Percentiles rank a stretch among this genome's conserved stretches.
Conservation (phyloP, 257 asterid species). For the Solanum ahanhuiri region DNA sequence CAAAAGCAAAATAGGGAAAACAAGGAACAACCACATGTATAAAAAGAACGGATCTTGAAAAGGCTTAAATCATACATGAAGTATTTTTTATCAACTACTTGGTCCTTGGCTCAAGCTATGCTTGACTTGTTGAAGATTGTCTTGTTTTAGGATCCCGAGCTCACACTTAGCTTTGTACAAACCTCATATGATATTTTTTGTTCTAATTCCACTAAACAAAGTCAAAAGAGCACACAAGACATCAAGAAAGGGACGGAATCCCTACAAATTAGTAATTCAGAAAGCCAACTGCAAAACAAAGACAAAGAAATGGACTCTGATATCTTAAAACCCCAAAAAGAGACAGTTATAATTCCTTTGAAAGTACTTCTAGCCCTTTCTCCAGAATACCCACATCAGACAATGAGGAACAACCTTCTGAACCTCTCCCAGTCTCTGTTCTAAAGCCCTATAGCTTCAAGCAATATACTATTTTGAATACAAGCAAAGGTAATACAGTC, state of each 20-base stretch:
- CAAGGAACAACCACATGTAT: background rate
- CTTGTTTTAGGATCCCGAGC: background rate
- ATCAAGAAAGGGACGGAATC: background rate
- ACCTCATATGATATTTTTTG: background rate
- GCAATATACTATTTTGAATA: background rate
- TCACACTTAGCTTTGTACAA: background rate
- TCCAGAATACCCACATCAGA: background rate
- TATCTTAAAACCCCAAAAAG: background rate
- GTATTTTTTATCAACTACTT: background rate
- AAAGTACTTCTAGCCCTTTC: background rate
- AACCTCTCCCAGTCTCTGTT: background rate
- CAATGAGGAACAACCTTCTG: background rate
- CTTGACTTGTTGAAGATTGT: background rate
- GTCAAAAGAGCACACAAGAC: background rate
- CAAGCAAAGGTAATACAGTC: background rate
- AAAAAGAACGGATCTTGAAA: background rate
- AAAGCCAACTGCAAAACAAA: background rate
- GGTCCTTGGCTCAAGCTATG: background rate
- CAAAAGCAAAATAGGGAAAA: background rate
- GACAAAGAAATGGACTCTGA: background rate
- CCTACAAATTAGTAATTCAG: background rate
- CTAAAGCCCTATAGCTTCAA: background rate
- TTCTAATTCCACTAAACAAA: background rate
- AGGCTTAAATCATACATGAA: background rate
- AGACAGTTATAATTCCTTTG: background rate